phyloP scores from a whole-genome alignment of 1,139 yeast genomes.

The Debaryomyces psychrophilus region DNA sequence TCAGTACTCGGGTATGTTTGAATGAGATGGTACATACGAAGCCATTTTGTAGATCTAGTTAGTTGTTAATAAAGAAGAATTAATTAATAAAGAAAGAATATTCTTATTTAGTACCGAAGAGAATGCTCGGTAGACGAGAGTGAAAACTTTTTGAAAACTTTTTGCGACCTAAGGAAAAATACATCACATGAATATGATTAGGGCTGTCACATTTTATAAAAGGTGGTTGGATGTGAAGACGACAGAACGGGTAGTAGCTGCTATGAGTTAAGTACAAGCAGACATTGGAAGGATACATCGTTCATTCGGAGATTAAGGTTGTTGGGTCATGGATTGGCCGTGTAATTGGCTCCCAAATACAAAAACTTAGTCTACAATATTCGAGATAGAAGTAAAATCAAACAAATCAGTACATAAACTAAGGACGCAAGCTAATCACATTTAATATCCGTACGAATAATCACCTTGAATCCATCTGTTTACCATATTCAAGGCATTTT shows the following conservation, averaged over 20 bases:
- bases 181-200: not conserved
- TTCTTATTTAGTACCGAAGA: slow-evolving; percentile 7
- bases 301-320: too few species aligned
- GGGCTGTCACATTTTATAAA: slow-evolving; percentile 7
- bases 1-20: slow-evolving; percentile 5
- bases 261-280: too few species aligned
- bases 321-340: too few species aligned
- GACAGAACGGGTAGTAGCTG: too few species aligned
- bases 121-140: not conserved
- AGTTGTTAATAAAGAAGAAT: not conserved
- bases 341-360: too few species aligned
- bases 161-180: not conserved
- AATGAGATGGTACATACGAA: slow-evolving; percentile 6
- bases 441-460: slow-evolving; percentile 24
- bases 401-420: not conserved
- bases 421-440: not conserved
- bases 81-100: not conserved
- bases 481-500: slow-evolving; percentile 70
- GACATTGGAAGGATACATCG: not conserved
- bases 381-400: not conserved
- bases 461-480: slow-evolving; percentile 74
- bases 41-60: slow-evolving; percentile 5
- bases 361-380: too few species aligned
- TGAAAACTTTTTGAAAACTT: slow-evolving; percentile 7
- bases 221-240: not conserved